Base-by-base conservation (phyloP, 805 yeast genomes). In the Komagataella populi region DNA sequence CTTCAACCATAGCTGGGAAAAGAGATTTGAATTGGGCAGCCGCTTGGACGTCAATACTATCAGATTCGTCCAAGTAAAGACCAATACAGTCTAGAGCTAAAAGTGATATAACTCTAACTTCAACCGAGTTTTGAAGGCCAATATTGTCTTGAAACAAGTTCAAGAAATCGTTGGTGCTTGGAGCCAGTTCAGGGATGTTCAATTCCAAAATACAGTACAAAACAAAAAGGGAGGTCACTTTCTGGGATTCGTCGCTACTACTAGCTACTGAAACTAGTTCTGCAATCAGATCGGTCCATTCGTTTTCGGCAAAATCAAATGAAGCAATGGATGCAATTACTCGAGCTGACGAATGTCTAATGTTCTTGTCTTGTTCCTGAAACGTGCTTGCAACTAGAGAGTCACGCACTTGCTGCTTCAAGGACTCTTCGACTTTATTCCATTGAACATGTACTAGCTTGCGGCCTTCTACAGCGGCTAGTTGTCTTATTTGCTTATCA, bases 391-490 rank as follows among this genome's bases (percentile, higher is more conserved):
- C 73, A 59, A 91, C 74, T 55, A 91, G 68, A 24, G 91, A 74
- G 43, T 72, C 72, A 63, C 87, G 81, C 63, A 93, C 81, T 52
- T 75, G 74, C 46, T 73, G 70, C 67, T 82, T 81, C 51, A 77
- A 63, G 6, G 71, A 55, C 20, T 65, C 78, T 57, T 74, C 77
- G 46, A 76, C 67, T 5, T 60, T 56, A 45, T 68, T 72, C 98
- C 98, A 93, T 62, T 80, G 81, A 56, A 75, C 72, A 50, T 74
- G 63, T 45, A 90, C 80, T 62, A 85, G 77, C 67, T 93, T 93
- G 70, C 96, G 81, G 45, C 90, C 88, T 71, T 93, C 99, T 55
- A 93, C 96, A 55, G 96, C 95, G n/a, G 97, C 95, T 55, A 93
- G 74, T 68, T 89, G 96, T 61, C 87, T 84, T 59, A 90, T 65